Evolutionary conservation across 345 rosid species (phyloP).

Genomic region (Boechera stricta): DNA sequence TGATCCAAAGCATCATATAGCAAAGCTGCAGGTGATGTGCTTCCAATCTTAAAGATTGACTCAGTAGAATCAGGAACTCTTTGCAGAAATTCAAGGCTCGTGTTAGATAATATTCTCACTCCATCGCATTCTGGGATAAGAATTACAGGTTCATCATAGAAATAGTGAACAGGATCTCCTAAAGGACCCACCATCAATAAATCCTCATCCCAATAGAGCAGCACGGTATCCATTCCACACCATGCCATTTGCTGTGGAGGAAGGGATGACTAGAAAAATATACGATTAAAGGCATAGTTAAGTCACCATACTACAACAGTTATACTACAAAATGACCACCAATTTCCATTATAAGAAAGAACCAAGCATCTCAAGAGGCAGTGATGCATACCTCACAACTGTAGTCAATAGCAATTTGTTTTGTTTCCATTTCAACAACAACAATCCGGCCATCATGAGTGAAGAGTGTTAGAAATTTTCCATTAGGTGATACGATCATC

Average conservation of each 20-base stretch:
- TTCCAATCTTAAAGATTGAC: constrained; percentile 92
- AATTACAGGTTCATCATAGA: constrained; percentile 85
- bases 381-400: constrained; percentile 70
- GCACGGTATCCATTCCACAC: constrained; percentile 96
- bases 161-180: constrained; percentile 79
- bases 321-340: constrained; percentile 1
- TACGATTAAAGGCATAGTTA: constrained; percentile 2
- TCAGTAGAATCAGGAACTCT: constrained; percentile 96
- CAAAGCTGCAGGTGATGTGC: constrained; percentile 94
- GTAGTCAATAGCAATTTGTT: constrained; percentile 59
- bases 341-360: constrained; percentile 12
- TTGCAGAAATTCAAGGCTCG: constrained; percentile 90
- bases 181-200: constrained; percentile 94
- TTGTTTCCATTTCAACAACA: constrained; percentile 65
- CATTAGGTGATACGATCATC: constrained; percentile 82
- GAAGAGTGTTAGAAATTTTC: constrained; percentile 80
- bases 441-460: constrained; percentile 83
- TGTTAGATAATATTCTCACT: constrained; percentile 88
- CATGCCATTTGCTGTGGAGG: constrained; percentile 98
- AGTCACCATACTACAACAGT: constrained; percentile 13
- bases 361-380: constrained; percentile 31
- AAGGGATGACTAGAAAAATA: constrained; percentile 73
- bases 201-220: constrained; percentile 94
- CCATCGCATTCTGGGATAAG: constrained; percentile 98
- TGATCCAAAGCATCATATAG: constrained; percentile 95